Conservation (phyloP, 306 rosid species). For the apple (Malus domestica) region ASM211411v1 NC_041803.1:43366501-43367000, state of each 20-base stretch:
- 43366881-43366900: constrained; percentile 98
- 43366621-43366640: constrained; percentile 97
- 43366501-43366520: constrained; percentile 88
- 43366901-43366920: constrained; percentile 99
- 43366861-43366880: constrained; percentile 20
- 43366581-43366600: constrained; percentile 99
- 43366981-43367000: background rate
- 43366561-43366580: constrained; percentile 97
- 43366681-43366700: constrained; percentile 98
- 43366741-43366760: constrained; percentile 8
- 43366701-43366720: constrained; percentile 99
- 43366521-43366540: constrained; percentile 99
- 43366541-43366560: constrained; percentile 96
- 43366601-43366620: constrained; percentile 99
- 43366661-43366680: constrained; percentile 98
- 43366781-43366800: background rate
- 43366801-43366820: background rate
- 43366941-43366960: constrained; percentile 94
- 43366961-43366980: background rate
- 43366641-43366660: constrained; percentile 80
- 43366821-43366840: background rate
- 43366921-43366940: constrained; percentile 91
- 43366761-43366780: constrained; percentile 1
- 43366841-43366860: background rate
- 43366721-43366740: constrained; percentile 39